Conservation (phyloP, 116 monocot species). For the Papilionanthe hybrid region DNA sequence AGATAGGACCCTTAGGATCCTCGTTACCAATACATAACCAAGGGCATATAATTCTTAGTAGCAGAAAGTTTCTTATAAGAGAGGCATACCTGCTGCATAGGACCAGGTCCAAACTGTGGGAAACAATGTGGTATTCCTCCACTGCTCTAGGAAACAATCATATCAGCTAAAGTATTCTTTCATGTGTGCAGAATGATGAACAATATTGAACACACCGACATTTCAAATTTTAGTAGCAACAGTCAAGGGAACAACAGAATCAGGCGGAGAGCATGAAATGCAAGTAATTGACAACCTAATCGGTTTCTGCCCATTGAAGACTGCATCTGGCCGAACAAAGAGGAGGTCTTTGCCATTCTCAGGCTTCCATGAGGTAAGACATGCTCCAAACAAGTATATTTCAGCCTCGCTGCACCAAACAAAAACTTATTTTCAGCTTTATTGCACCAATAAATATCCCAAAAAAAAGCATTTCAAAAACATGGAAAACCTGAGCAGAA, state of each 20-base stretch:
- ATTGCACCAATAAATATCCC: slow-evolving; percentile 19
- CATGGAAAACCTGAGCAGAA: not conserved
- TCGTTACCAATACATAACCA: not conserved
- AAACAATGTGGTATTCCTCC: slow-evolving; percentile 99
- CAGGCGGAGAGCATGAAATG: not conserved
- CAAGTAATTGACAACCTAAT: slow-evolving; percentile 55
- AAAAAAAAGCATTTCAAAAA: not conserved
- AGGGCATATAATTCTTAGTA: not conserved
- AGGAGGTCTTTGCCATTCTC: slow-evolving; percentile 67
- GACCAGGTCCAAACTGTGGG: slow-evolving; percentile 97
- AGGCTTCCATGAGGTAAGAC: slow-evolving; percentile 88
- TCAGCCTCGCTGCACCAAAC: slow-evolving; percentile 64
- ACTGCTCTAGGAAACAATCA: slow-evolving; percentile 33
- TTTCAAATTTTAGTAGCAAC: not conserved
- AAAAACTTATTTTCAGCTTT: slow-evolving; percentile 58
- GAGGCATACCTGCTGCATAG: slow-evolving; percentile 80
- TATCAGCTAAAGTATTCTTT: not conserved
- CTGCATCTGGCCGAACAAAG: slow-evolving; percentile 98
- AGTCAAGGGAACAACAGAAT: not conserved
- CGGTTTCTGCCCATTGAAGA: slow-evolving; percentile 93
- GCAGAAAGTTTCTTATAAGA: not conserved
- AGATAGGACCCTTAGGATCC: not conserved
- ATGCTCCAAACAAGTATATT: slow-evolving; percentile 90
- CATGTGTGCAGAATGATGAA: not conserved
- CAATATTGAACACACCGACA: not conserved